These are phyloP conservation scores for Holtermannia corniformis DNA, from an alignment of 768 basidiomycete species.

Conservation along the genomic window DNA sequence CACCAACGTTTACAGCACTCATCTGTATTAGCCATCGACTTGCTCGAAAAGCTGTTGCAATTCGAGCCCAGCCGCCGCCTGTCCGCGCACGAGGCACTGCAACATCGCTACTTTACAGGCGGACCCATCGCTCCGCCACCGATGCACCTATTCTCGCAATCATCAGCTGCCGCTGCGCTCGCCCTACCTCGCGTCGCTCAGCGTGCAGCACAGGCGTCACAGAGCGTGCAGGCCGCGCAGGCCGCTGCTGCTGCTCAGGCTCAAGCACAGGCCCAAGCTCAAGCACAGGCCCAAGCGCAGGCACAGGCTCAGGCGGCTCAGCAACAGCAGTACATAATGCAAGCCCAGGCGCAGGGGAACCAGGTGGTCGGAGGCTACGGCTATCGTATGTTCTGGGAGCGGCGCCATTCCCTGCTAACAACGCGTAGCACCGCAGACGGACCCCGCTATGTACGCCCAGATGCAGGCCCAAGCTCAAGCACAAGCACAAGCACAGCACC, in stretches of 20 bases:
- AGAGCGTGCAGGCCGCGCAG: conserved; percentile 33
- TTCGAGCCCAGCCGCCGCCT: conserved; percentile 90
- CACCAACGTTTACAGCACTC: neutral
- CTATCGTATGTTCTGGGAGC: conserved; percentile 25
- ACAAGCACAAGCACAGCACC: conserved; percentile 26
- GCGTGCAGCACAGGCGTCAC: conserved; percentile 22
- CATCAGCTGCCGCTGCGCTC: conserved; percentile 25
- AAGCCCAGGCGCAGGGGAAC: conserved; percentile 8
- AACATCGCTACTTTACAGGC: conserved; percentile 72
- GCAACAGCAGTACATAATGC: conserved; percentile 15
- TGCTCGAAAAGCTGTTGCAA: conserved; percentile 86
- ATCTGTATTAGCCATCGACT: conserved; percentile 59
- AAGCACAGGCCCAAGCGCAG: conserved; percentile 17
- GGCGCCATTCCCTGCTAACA: neutral
- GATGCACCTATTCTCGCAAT: conserved; percentile 21
- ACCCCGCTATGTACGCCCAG: conserved; percentile 19
- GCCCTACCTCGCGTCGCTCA: conserved; percentile 29
- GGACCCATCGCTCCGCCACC: conserved; percentile 33
- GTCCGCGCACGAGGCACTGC: conserved; percentile 80
- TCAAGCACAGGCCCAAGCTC: conserved; percentile 11
- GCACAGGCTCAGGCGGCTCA: conserved; percentile 17
- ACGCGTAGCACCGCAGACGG: conserved; percentile 1
- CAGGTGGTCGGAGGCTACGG: conserved; percentile 7
- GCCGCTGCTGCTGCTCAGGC: neutral
- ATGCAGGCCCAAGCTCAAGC: conserved; percentile 31